Conservation (phyloP, 1,284 basidiomycete genomes). For the Sphagnurus paluster region DNA sequence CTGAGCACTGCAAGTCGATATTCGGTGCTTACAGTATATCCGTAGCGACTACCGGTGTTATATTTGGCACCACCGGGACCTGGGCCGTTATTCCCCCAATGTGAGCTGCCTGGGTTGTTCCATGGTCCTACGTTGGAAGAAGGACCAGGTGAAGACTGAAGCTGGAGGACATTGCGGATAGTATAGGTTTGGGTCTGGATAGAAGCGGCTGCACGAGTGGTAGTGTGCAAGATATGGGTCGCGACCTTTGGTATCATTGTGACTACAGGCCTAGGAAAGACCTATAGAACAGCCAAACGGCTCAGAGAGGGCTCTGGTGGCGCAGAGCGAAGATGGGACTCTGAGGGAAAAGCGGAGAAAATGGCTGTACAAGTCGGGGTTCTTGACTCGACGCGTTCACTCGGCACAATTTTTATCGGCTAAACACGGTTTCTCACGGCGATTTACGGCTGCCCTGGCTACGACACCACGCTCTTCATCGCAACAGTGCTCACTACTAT, state of each 20-base stretch:
- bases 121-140: constrained; percentile 38
- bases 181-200: constrained; percentile 71
- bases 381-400: constrained; percentile 3
- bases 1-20: too few relatives aligned
- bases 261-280: background rate
- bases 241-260: constrained; percentile 80
- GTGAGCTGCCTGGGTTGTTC: constrained; percentile 52
- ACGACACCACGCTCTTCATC: constrained; percentile 18
- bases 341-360: background rate
- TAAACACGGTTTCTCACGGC: constrained; percentile 13
- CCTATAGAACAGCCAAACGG: background rate
- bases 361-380: background rate
- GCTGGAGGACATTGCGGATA: constrained; percentile 72
- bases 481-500: constrained; percentile 21
- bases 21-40: too few relatives aligned
- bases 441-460: constrained; percentile 6
- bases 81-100: constrained; percentile 56
- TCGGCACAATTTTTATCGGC: constrained; percentile 8
- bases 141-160: constrained; percentile 47
- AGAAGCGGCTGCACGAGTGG: constrained; percentile 69
- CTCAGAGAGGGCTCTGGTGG: background rate
- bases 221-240: constrained; percentile 71
- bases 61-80: constrained; percentile 69
- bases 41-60: constrained; percentile 65
- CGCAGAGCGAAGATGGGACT: background rate